Percentiles rank a stretch among this genome's conserved stretches.
phyloP scores from a whole-genome alignment of 1,284 basidiomycete species.

The Gomphus bonarii region DNA sequence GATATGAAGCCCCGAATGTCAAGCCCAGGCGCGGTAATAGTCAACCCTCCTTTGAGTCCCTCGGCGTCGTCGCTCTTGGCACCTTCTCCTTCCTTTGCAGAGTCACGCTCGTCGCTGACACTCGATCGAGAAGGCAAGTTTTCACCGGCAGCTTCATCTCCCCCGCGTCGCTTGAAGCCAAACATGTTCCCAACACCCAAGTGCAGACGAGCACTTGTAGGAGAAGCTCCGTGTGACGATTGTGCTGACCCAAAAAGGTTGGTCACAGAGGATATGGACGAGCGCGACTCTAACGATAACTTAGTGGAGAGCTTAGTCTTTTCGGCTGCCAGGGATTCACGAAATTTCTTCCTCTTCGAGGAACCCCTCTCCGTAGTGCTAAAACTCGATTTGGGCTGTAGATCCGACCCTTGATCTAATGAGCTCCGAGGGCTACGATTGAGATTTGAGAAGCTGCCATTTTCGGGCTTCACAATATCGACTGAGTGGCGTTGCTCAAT shows the following conservation, averaged over 20 bases:
- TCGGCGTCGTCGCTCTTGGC: neutral
- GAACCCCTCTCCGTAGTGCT: neutral
- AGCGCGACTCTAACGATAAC: neutral
- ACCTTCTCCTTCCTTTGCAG: neutral
- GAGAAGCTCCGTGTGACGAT: neutral
- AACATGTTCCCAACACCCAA: neutral
- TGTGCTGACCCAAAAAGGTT: neutral
- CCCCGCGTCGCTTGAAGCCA: neutral
- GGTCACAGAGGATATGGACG: neutral
- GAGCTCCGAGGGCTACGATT: slow-evolving; percentile 1
- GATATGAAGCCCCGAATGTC: neutral
- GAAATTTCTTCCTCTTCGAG: neutral
- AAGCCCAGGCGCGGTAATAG: neutral
- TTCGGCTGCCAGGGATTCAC: neutral
- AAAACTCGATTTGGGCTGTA: neutral
- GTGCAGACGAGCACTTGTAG: neutral
- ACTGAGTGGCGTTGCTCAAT: neutral
- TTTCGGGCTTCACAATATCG: neutral
- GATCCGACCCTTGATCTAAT: neutral
- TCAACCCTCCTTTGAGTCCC: neutral
- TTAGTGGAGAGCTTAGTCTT: neutral
- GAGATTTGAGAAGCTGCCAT: neutral
- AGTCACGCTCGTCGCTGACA: slow-evolving; percentile 9
- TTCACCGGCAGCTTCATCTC: neutral
- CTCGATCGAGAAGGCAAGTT: slow-evolving; percentile 1